Evolutionary conservation across 225 moss, liverwort and hornwort genomes (phyloP), one percentile per base, ranked within the genome.

Genomic region (Ulota crispa): DNA sequence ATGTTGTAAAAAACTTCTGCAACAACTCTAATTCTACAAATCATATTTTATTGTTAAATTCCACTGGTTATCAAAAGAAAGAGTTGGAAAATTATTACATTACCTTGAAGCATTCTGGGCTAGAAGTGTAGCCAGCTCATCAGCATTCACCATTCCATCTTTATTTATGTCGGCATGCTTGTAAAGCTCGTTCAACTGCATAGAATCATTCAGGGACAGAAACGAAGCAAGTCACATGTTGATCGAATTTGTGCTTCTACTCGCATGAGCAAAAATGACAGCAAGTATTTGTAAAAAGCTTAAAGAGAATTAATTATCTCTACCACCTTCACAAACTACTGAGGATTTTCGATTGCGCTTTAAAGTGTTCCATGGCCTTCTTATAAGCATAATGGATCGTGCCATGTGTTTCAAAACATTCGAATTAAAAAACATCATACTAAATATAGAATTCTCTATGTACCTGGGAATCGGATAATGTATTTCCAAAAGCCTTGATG

Each of bases 401-500:
- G 28, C 56, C 9, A 69, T 65, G 24, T 50, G 26, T 52, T 23
- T 26, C 53, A 39, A 73, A 67, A 37, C 20, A 47, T 30, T 8
- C 15, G 19, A 82, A 82, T 68, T 32, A 62, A 59, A 68, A 62
- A 66, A 68, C 32, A 57, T 77, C 71, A 30, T 26, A 72, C 27
- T 23, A 55, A 45, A 50, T 18, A 50, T 16, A 50, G 5, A 50
- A 28, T 61, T 61, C 9, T 61, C 26, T 61, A 27, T 8, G 27
- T 68, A 95, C 95, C 91, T 93, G 80, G 57, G 85, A 88, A 14
- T 86, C 86, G 66, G 96, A 81, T 57, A 99, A 83, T 77, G 88
- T 87, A 82, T 94, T 94, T 50, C 99, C 99, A 85, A 99, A 99
- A 56, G 96, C 99, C 86, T 88, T 99, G 43, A 96, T 91, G 47